phyloP scores from a whole-genome alignment of 768 basidiomycete genomes.

The Podaxis rugospora region DNA sequence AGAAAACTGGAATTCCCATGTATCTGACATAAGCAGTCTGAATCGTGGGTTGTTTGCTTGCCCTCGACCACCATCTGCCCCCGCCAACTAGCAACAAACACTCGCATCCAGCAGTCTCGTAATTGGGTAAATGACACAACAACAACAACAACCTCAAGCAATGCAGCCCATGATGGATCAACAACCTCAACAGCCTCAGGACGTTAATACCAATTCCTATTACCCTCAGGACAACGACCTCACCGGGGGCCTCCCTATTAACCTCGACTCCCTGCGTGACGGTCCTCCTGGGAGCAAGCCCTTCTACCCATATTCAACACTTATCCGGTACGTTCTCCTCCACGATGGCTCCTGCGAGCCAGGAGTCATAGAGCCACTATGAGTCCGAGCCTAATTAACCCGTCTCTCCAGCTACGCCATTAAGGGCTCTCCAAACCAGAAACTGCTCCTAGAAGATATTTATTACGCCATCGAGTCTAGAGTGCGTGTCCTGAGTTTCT shows the following conservation, averaged over 20 bases:
- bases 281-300: conserved; percentile 88
- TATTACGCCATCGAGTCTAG: conserved; percentile 90
- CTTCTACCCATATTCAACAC: conserved; percentile 87
- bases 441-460: conserved; percentile 81
- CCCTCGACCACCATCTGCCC: conserved; percentile 41
- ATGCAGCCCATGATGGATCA: conserved; percentile 66
- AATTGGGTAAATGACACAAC: conserved; percentile 44
- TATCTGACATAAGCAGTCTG: conserved; percentile 47
- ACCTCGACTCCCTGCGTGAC: conserved; percentile 81
- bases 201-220: conserved; percentile 59
- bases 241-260: conserved; percentile 80
- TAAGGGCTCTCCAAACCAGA: conserved; percentile 87
- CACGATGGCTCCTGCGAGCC: neutral
- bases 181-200: conserved; percentile 26
- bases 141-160: conserved; percentile 42
- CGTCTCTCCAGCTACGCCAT: conserved; percentile 68
- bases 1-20: conserved; percentile 50
- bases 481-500: conserved; percentile 39
- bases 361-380: neutral
- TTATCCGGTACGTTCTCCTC: conserved; percentile 65
- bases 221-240: conserved; percentile 76
- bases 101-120: conserved; percentile 26
- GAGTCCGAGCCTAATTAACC: conserved; percentile 12
- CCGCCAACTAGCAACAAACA: conserved; percentile 33
- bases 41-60: conserved; percentile 41